Evolutionary conservation across 1,284 basidiomycete genomes (phyloP), one percentile per base, ranked within the genome.

Genomic region (Heterobasidion occidentale): DNA sequence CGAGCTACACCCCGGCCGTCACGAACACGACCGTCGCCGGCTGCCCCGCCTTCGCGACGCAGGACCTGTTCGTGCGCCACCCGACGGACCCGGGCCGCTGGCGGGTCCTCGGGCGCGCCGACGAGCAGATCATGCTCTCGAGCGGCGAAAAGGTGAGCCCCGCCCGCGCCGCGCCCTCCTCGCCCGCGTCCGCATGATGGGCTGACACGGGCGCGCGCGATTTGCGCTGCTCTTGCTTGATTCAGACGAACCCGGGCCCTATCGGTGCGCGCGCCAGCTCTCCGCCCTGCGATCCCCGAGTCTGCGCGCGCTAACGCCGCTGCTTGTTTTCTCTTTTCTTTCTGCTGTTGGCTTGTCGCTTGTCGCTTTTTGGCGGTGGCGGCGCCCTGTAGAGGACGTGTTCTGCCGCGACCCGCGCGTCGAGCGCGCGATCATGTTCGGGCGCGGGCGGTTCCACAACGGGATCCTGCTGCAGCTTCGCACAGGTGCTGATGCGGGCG

Each of bases 121-220:
- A 78, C 55, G 75, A 77, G 57, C 75, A 76, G 56, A 75, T 78
- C 33, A 72, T 77, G 54, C 72, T 73, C 53, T 68, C 66, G 7
- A 75, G 70, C 17, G 77, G 76, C 8, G 76, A 78, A 60, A 77
- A 78, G 68, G 73, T 74, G 8, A 11, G 47, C 27, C 34, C 14
- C n/a, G n/a, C 7, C 14, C 4, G 3, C 2, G 20, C 3, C 20
- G 20, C 53, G 54, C 38, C 19, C 46, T 50, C 12, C 27, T 14
- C 9, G 15, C 48, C 44, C 14, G 46, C 50, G n/a, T 33, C 46
- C 17, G 9, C 27, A 53, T 14, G 2, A 33, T 35, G 15, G 53
- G 7, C 20, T 9, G 38, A 42, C 38, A 4, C n/a, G 38, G 19
- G 19, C 7, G 27, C 38, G 38, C 4, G 38, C 7, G 38, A 42